Evolutionary conservation across 305 asterid genomes (phyloP).

Genomic region (Fraxinus sp.): DNA sequence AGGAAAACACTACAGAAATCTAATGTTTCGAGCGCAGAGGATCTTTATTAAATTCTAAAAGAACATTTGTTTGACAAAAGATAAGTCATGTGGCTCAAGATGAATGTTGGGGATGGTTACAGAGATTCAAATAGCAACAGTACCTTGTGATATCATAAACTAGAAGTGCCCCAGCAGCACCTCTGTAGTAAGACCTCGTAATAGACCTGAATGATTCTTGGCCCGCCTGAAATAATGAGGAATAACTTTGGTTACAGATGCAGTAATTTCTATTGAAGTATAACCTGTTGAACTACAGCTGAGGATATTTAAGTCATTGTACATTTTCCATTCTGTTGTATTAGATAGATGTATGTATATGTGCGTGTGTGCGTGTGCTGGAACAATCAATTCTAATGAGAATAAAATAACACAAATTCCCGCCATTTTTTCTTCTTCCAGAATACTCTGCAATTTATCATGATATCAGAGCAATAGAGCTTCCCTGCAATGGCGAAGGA

Average conservation of each 20-base stretch:
- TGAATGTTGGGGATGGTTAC: neutral
- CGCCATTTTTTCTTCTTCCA: too few species aligned
- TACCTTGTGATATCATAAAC: slow-evolving; percentile 86
- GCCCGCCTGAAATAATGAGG: slow-evolving; percentile 54
- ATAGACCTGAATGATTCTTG: slow-evolving; percentile 81
- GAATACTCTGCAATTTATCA: too few species aligned
- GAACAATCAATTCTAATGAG: too few species aligned
- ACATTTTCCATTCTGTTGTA: too few species aligned
- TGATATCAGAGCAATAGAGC: too few species aligned
- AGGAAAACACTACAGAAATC: neutral
- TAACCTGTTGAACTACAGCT: too few species aligned
- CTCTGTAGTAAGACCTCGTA: slow-evolving; percentile 81
- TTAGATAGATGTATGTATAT: too few species aligned
- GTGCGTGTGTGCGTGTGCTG: too few species aligned
- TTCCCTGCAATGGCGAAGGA: too few species aligned
- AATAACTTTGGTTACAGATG: neutral
- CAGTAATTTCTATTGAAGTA: neutral
- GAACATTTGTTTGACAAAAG: neutral
- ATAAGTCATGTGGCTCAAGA: neutral
- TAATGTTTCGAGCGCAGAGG: neutral
- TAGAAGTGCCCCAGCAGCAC: slow-evolving; percentile 82
- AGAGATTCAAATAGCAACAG: neutral
- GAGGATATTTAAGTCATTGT: too few species aligned
- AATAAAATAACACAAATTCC: too few species aligned
- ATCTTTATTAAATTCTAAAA: neutral